Evolutionary conservation across 2,329 filamentous ascomycete species (phyloP).

Genomic region (Colletotrichum zoysiae): DNA sequence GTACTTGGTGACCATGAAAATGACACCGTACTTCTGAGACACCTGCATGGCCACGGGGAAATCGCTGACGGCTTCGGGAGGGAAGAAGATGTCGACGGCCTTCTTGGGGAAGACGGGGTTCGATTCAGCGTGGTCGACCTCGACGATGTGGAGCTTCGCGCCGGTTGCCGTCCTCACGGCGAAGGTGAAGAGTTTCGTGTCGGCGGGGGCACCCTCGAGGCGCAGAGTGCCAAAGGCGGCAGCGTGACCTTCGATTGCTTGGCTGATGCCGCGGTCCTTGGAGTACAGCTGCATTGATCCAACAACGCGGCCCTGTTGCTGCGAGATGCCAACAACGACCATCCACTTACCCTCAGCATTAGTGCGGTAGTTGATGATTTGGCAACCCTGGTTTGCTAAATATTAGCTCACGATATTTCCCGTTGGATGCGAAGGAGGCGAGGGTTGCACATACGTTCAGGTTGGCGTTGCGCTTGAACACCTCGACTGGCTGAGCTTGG

Average conservation of each 20-base stretch:
- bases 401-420: conserved; percentile 17
- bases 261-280: conserved; percentile 94
- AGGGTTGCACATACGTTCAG: conserved; percentile 75
- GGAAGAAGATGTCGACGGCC: conserved; percentile 98
- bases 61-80: conserved; percentile 92
- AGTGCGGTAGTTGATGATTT: conserved; percentile 99
- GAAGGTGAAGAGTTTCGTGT: conserved; percentile 97
- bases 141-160: conserved; percentile 96
- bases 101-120: conserved; percentile 96
- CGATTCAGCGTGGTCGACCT: conserved; percentile 91
- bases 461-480: conserved; percentile 95
- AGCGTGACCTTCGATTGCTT: conserved; percentile 97
- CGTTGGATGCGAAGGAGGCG: background rate
- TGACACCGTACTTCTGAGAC: conserved; percentile 94
- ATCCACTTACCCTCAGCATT: conserved; percentile 98
- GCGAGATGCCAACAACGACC: conserved; percentile 95
- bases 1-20: conserved; percentile 98
- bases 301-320: conserved; percentile 91
- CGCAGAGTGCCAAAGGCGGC: conserved; percentile 92
- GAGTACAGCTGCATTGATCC: conserved; percentile 98
- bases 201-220: conserved; percentile 87
- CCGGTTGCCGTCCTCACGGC: conserved; percentile 90
- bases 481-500: conserved; percentile 84
- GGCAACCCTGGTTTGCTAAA: conserved; percentile 75
- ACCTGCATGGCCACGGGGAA: conserved; percentile 99